These are phyloP conservation scores for Cryptosporidium viatorum DNA, from an alignment of 169 alveolate genomes.

Conservation along the genomic window DNA sequence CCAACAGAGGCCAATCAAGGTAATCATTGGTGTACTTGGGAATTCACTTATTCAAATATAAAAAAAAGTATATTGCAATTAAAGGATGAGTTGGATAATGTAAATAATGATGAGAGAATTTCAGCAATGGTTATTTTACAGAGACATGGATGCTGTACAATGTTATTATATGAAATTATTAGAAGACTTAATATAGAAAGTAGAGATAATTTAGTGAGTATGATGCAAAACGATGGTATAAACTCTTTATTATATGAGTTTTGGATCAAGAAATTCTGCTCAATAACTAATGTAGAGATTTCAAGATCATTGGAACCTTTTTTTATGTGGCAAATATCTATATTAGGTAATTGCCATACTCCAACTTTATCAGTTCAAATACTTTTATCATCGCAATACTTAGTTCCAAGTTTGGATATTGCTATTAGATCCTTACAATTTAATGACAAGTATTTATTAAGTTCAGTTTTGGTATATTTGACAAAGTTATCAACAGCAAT, in stretches of 20 bases:
- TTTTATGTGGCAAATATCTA: conserved; percentile 63
- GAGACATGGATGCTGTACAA: conserved; percentile 60
- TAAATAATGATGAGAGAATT: conserved; percentile 1
- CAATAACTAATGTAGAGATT: conserved; percentile 33
- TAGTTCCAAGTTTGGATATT: conserved; percentile 12
- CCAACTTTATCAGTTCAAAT: conserved; percentile 17
- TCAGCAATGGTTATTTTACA: conserved; percentile 12
- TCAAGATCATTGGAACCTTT: conserved; percentile 67
- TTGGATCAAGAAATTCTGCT: conserved; percentile 48
- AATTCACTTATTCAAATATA: conserved; percentile 35
- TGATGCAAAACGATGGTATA: conserved; percentile 61
- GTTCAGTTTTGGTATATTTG: conserved; percentile 19
- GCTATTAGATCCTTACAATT: conserved; percentile 26
- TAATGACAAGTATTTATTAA: conserved; percentile 46
- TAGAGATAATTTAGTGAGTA: conserved; percentile 41
- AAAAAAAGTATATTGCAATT: not conserved
- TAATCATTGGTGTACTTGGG: conserved; percentile 68
- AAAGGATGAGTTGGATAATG: conserved; percentile 6
- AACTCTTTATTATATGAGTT: conserved; percentile 36
- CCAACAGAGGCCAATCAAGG: not conserved
- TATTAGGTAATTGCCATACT: conserved; percentile 9
- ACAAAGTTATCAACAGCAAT: conserved; percentile 29
- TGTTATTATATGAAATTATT: conserved; percentile 12
- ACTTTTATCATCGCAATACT: conserved; percentile 31
- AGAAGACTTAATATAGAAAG: conserved; percentile 3